These are phyloP conservation scores for Phyllosticta capitalensis DNA, from an alignment of 2,329 filamentous ascomycete species.

Conservation along the genomic window DNA sequence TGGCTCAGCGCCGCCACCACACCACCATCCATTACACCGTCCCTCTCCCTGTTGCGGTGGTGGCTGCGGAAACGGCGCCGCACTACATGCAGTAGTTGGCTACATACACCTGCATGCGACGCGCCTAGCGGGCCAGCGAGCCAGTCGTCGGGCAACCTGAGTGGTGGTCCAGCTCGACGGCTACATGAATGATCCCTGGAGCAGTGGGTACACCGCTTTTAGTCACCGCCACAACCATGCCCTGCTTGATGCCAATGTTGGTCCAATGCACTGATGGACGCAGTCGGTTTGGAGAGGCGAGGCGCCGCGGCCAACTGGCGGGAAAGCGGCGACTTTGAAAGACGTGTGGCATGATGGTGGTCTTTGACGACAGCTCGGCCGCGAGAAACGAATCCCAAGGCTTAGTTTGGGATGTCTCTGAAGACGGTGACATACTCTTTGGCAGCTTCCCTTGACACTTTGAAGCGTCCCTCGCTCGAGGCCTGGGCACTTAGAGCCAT, in stretches of 20 bases:
- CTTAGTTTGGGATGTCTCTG: too few species aligned
- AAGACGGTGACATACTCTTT: too few species aligned
- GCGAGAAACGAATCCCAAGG: too few species aligned
- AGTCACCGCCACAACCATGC: neutral
- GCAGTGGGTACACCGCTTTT: neutral
- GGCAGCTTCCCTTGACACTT: too few species aligned
- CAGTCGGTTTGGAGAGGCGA: neutral
- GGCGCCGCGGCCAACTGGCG: neutral
- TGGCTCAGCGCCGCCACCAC: neutral
- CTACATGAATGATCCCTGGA: neutral
- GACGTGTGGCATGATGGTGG: too few species aligned
- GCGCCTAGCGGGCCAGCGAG: neutral
- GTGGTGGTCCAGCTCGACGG: neutral
- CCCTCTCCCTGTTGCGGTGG: neutral
- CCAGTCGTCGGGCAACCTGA: neutral
- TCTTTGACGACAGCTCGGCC: too few species aligned
- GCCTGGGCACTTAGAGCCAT: too few species aligned
- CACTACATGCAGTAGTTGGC: neutral
- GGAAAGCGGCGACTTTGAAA: too few species aligned
- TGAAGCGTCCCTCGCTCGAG: too few species aligned
- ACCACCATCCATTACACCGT: neutral
- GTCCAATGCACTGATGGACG: neutral
- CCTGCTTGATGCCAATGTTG: neutral
- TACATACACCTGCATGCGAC: neutral
- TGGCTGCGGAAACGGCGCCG: neutral